Percentiles rank a stretch among this genome's conserved stretches.
phyloP scores from a whole-genome alignment of 768 basidiomycete species.

The Kwoniella mangroviensis region DNA sequence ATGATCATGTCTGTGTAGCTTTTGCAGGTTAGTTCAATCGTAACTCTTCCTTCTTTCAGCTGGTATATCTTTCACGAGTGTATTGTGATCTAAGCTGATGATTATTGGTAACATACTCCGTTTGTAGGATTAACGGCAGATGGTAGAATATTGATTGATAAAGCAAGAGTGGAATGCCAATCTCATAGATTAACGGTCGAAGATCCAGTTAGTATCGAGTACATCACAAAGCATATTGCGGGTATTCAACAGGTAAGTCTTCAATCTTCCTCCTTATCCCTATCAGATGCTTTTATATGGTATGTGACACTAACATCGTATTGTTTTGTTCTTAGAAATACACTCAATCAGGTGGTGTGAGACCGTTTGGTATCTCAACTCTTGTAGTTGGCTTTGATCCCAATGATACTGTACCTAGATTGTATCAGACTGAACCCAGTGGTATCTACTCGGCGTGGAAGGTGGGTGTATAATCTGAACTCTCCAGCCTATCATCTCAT shows the following conservation, averaged over 20 bases:
- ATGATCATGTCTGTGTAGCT: constrained; percentile 95
- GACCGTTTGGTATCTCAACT: constrained; percentile 97
- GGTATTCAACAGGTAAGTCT: constrained; percentile 90
- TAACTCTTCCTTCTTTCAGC: neutral
- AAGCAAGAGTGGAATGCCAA: constrained; percentile 96
- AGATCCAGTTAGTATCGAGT: constrained; percentile 97
- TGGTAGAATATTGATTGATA: constrained; percentile 96
- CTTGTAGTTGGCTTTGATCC: constrained; percentile 97
- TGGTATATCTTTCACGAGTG: neutral
- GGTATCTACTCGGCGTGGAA: constrained; percentile 99
- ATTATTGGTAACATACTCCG: neutral
- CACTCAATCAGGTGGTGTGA: constrained; percentile 97
- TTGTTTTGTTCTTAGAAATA: too few relatives aligned
- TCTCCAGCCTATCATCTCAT: neutral
- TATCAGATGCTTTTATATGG: too few relatives aligned
- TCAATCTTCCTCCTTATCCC: neutral
- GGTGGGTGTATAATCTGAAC: constrained; percentile 61
- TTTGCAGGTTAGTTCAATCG: constrained; percentile 78
- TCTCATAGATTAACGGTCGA: constrained; percentile 95
- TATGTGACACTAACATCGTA: too few relatives aligned
- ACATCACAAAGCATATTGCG: constrained; percentile 96
- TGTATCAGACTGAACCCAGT: constrained; percentile 97
- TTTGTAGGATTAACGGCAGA: constrained; percentile 83
- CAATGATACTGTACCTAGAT: constrained; percentile 78
- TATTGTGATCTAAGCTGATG: neutral